Base-by-base conservation (phyloP, 352 stramenopile species). In the Phytopythium oedochilum region DNA sequence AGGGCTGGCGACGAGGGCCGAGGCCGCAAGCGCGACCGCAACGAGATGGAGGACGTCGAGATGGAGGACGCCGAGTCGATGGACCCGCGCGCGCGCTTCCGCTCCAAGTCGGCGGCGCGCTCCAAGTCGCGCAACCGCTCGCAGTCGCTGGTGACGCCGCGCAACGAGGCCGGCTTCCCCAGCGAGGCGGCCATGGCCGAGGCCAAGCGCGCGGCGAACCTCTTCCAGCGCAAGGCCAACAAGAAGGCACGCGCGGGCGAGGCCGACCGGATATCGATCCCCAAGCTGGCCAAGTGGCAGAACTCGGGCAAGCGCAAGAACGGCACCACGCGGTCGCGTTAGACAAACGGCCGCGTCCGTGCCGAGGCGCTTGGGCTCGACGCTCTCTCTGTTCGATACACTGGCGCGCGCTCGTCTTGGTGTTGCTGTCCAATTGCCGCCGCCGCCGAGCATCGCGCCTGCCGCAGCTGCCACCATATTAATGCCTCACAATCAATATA, bases 241-340 rank as follows among this genome's bases (percentile, higher is more conserved):
- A 93, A 89, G 58, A 82, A 87, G 68, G 86, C 83, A 20, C 78
- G 78, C 40, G 80, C 80, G 26, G 83, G 86, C 67, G 86, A 96
- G 53, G 71, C 81, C 48, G 86, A 96, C 71, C 78, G 86, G 49
- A 80, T 86, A 73, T 67, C 83, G 47, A 61, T 76, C 44, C 76
- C 86, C 45, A 96, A 96, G 71, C 71, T 96, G 26, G 82, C 83
- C 65, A 93, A 93, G 70, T 94, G 85, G 84, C 83, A 91, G 63
- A 93, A 92, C 70, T 84, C 83, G 59, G 86, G 86, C 79, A 96
- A 96, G 76, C 82, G 83, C 68, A 77, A 79, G 66, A 78, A 81
- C 53, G 86, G 86, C 70, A 83, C 58, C 43, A 88, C 77, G 58
- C 53, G 75, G 46, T 92, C 78, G 57, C 83, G 86, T 88, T 96